A percentile compares a stretch with the other conserved stretches of the same genome.
These are phyloP conservation scores for Bertia moriformis DNA, from an alignment of 2,329 filamentous ascomycete species.

Conservation along the genomic window DNA sequence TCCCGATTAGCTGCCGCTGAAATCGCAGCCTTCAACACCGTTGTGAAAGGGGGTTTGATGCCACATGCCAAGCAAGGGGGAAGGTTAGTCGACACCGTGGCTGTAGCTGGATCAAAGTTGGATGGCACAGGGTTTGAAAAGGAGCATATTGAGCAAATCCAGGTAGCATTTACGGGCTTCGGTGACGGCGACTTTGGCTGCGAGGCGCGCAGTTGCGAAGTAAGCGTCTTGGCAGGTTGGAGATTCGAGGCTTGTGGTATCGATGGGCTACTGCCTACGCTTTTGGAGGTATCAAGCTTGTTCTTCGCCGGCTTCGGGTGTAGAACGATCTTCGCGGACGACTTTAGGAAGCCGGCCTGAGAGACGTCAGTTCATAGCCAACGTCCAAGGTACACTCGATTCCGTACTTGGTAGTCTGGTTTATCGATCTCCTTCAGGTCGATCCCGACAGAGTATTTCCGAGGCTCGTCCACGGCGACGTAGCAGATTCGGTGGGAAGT, in stretches of 20 bases:
- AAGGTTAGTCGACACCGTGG: conserved; percentile 64
- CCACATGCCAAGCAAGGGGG: conserved; percentile 85
- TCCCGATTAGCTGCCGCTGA: conserved; percentile 50
- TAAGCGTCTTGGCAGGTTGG: too few species aligned
- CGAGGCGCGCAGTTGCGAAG: conserved; percentile 7
- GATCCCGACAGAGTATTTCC: conserved; percentile 70
- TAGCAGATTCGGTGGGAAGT: conserved; percentile 94
- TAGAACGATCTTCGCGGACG: conserved; percentile 82
- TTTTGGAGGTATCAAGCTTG: conserved; percentile 33
- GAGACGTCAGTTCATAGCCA: not conserved
- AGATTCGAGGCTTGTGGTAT: conserved; percentile 16
- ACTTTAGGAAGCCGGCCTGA: conserved; percentile 82
- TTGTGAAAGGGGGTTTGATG: conserved; percentile 74
- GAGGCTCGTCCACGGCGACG: conserved; percentile 74
- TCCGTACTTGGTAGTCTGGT: conserved; percentile 68
- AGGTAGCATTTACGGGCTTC: conserved; percentile 52
- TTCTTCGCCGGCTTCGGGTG: conserved; percentile 67
- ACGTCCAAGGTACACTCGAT: not conserved
- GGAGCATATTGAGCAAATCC: conserved; percentile 91
- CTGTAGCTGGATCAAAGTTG: conserved; percentile 78
- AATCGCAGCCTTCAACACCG: conserved; percentile 77
- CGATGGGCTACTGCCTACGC: conserved; percentile 8
- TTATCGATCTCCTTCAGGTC: conserved; percentile 84
- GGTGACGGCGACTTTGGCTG: conserved; percentile 30
- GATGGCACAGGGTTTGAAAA: conserved; percentile 86